phyloP scores from a whole-genome alignment of 164 flowering plant genomes.

The Macadamia integrifolia region DNA sequence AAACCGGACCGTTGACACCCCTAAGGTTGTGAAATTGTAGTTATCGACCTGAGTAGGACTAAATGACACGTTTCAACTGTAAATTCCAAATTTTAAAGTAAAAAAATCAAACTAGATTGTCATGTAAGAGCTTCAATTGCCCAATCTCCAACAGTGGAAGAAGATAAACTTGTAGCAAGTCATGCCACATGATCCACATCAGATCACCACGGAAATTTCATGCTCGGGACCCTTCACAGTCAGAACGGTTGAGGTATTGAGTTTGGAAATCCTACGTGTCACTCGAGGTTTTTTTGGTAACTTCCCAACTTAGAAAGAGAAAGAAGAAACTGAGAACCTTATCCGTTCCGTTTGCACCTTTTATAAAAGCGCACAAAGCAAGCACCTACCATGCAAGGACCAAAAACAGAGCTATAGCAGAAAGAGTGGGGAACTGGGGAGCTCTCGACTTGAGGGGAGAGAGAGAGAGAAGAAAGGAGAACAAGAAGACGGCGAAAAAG shows the following conservation, averaged over 20 bases:
- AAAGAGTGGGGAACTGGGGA: neutral
- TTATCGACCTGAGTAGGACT: too few relatives aligned
- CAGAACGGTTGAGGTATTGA: neutral
- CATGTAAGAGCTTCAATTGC: too few relatives aligned
- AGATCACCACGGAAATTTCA: too few relatives aligned
- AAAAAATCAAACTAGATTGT: too few relatives aligned
- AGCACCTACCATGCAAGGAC: neutral
- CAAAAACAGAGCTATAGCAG: neutral
- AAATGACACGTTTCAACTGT: too few relatives aligned
- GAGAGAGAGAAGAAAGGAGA: neutral
- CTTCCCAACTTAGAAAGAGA: neutral
- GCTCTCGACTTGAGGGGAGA: too few relatives aligned
- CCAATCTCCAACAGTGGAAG: neutral
- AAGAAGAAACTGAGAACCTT: conserved; percentile 2
- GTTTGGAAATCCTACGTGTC: neutral
- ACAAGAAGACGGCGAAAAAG: neutral
- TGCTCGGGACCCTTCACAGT: neutral
- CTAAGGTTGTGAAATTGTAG: too few relatives aligned
- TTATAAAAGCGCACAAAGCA: conserved; percentile 9
- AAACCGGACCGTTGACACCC: too few relatives aligned
- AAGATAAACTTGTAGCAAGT: too few relatives aligned
- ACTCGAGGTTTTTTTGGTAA: neutral
- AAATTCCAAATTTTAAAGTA: too few relatives aligned
- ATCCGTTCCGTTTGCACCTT: conserved; percentile 4
- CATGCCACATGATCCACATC: too few relatives aligned